Conservation (phyloP, 768 basidiomycete genomes). For the Russula sp. region DNA sequence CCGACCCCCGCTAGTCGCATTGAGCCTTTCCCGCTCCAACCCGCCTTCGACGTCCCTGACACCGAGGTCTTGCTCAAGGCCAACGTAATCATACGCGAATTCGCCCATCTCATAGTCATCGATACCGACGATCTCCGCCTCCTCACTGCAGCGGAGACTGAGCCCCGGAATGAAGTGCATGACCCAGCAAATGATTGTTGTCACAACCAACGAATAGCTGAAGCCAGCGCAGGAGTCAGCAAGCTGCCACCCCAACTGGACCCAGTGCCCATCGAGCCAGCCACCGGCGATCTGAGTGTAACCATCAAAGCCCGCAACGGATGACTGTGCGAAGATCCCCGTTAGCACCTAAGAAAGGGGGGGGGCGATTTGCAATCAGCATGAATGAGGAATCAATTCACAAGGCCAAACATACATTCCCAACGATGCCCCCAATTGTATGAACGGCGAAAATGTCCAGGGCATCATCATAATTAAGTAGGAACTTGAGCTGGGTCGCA, state of each 20-base stretch:
- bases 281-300: constrained; percentile 38
- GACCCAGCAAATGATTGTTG: constrained; percentile 34
- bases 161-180: constrained; percentile 42
- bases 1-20: constrained; percentile 18
- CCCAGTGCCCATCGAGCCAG: constrained; percentile 34
- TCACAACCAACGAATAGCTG: constrained; percentile 31
- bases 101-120: constrained; percentile 89
- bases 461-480: constrained; percentile 68
- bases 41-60: constrained; percentile 14
- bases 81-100: constrained; percentile 83
- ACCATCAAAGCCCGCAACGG: constrained; percentile 42
- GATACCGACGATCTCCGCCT: constrained; percentile 36
- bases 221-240: constrained; percentile 30
- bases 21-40: constrained; percentile 17
- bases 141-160: constrained; percentile 29
- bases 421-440: constrained; percentile 68
- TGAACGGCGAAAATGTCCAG: constrained; percentile 91
- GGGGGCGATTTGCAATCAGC: neutral
- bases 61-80: constrained; percentile 36
- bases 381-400: neutral
- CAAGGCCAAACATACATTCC: constrained; percentile 38
- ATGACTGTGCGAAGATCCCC: constrained; percentile 28
- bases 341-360: constrained; percentile 28
- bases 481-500: constrained; percentile 90
- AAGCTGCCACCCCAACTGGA: constrained; percentile 43